phyloP scores from a whole-genome alignment of 257 asterid genomes.

The Prunella vulgaris region DNA sequence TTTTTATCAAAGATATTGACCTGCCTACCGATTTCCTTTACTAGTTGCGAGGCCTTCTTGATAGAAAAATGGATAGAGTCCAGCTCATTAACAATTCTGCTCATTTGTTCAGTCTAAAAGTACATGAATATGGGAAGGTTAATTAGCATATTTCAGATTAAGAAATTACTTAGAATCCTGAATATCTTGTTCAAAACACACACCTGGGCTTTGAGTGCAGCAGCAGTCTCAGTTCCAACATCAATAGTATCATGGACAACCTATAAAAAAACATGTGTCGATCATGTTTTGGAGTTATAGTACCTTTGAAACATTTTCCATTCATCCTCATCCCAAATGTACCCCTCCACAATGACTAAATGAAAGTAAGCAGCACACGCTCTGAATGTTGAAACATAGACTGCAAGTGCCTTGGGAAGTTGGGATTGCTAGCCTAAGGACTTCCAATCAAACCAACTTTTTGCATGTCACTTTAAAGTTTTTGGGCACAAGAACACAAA shows the following conservation, averaged over 20 bases:
- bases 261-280: conserved; percentile 36
- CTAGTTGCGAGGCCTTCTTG: conserved; percentile 92
- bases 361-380: conserved; percentile 1
- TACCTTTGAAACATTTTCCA: neutral
- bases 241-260: conserved; percentile 87
- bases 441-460: neutral
- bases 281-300: conserved; percentile 18
- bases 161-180: conserved; percentile 14
- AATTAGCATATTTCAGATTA: conserved; percentile 19
- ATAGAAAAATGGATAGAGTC: conserved; percentile 94
- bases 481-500: conserved; percentile 5
- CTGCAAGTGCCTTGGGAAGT: neutral
- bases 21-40: conserved; percentile 99
- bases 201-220: conserved; percentile 98
- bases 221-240: conserved; percentile 97
- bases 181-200: conserved; percentile 29
- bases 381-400: neutral
- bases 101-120: conserved; percentile 96
- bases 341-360: neutral
- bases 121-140: conserved; percentile 16
- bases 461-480: neutral
- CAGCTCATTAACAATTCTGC: conserved; percentile 91
- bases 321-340: neutral
- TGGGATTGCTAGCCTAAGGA: neutral
- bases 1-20: conserved; percentile 54